Percentiles rank a stretch among this genome's conserved stretches.
Conservation (phyloP, 495 filamentous ascomycete genomes). For the Penicillium steckii region DNA sequence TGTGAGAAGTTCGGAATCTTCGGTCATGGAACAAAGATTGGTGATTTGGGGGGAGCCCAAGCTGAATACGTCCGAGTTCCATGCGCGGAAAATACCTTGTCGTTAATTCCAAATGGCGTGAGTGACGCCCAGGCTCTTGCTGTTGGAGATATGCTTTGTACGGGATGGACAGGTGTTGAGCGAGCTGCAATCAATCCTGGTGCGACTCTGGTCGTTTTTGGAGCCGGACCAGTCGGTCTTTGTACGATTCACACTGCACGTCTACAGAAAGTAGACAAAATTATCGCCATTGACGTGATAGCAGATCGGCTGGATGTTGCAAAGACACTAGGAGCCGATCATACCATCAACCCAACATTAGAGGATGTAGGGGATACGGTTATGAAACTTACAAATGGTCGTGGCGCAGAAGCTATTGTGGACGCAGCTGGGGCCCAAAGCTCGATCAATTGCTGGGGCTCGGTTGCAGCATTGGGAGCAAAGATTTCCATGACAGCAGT, state of each 20-base stretch:
- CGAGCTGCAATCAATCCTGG: neutral
- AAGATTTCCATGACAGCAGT: neutral
- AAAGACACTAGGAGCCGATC: slow-evolving; percentile 1
- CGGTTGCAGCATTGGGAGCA: neutral
- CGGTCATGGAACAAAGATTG: neutral
- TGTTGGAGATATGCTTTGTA: slow-evolving; percentile 6
- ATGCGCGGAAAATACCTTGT: slow-evolving; percentile 3
- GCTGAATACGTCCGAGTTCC: slow-evolving; percentile 9
- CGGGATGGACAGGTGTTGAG: slow-evolving; percentile 1
- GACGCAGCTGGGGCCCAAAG: neutral
- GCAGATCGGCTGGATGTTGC: slow-evolving; percentile 6
- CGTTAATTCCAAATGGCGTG: slow-evolving; percentile 3
- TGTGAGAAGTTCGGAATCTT: neutral
- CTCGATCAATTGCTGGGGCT: neutral
- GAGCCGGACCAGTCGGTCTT: slow-evolving; percentile 3
- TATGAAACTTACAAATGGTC: neutral
- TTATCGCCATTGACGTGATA: slow-evolving; percentile 4
- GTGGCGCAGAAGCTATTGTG: slow-evolving; percentile 6
- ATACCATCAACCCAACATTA: neutral
- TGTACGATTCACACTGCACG: slow-evolving; percentile 2
- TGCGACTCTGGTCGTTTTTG: slow-evolving; percentile 4
- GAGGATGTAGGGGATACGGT: slow-evolving; percentile 1
- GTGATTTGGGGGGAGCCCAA: slow-evolving; percentile 1
- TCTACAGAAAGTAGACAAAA: neutral
- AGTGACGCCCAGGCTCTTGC: slow-evolving; percentile 1